phyloP scores from a whole-genome alignment of 2,329 filamentous ascomycete genomes.

The Fusarium equiseti region DNA sequence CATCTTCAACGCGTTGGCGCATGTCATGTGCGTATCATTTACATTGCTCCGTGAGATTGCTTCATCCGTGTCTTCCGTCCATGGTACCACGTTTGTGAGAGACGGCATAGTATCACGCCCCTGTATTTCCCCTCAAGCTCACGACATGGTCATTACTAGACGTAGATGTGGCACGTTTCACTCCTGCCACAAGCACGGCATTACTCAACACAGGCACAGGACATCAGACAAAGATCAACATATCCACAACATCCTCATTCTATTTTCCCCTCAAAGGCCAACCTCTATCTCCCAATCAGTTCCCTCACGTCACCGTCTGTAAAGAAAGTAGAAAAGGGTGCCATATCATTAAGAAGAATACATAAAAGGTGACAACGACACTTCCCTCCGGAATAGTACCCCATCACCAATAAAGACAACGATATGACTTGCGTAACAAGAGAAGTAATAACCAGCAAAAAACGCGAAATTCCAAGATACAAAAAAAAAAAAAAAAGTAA shows the following conservation, averaged over 20 bases:
- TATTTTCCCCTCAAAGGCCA: background rate
- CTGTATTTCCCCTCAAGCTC: background rate
- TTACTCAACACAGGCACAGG: background rate
- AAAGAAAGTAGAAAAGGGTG: conserved; percentile 31
- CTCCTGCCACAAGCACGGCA: background rate
- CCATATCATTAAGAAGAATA: conserved; percentile 42
- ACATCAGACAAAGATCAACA: background rate
- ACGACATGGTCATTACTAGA: background rate
- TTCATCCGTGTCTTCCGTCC: background rate
- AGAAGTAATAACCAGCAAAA: conserved; percentile 1
- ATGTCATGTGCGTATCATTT: no score
- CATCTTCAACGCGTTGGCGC: background rate
- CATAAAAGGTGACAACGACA: conserved; percentile 7
- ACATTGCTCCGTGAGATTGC: background rate
- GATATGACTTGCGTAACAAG: conserved; percentile 9
- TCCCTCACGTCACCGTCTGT: background rate
- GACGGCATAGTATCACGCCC: no score
- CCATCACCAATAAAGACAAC: conserved; percentile 9
- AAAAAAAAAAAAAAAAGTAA: conserved; percentile 10
- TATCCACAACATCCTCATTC: background rate
- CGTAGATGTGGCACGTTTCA: background rate
- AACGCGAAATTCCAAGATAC: conserved; percentile 20
- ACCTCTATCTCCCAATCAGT: background rate
- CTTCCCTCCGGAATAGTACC: background rate
- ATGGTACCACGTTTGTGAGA: no score